phyloP scores from a whole-genome alignment of 768 basidiomycete species.

The Russula griseocarnosa region DNA sequence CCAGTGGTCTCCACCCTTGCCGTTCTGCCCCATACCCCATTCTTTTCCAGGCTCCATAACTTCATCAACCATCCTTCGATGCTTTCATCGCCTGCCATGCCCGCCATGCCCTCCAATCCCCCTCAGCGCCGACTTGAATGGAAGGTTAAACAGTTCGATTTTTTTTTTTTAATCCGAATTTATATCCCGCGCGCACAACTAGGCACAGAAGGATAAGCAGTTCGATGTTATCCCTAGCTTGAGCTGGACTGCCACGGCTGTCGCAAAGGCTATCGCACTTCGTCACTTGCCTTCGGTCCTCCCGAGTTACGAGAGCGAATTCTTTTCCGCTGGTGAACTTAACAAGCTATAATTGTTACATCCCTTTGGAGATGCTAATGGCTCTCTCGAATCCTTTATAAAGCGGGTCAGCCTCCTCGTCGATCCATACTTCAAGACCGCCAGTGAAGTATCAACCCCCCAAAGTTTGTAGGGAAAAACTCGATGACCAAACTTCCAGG shows the following conservation, averaged over 20 bases:
- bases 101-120: background rate
- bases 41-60: too few species aligned
- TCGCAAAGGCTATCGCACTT: conserved; percentile 1
- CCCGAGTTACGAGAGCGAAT: background rate
- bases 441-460: conserved; percentile 35
- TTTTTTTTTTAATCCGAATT: too few species aligned
- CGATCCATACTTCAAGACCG: conserved; percentile 33
- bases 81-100: too few species aligned
- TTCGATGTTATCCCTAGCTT: background rate
- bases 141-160: background rate
- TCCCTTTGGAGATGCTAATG: too few species aligned
- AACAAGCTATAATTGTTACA: background rate
- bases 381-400: background rate
- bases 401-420: too few species aligned
- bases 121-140: background rate
- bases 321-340: background rate
- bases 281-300: background rate
- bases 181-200: too few species aligned
- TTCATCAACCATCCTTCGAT: background rate
- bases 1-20: too few species aligned
- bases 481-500: conserved; percentile 29
- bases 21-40: too few species aligned
- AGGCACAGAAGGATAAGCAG: too few species aligned
- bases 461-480: conserved; percentile 29
- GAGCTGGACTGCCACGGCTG: background rate